A percentile compares a stretch with the other conserved stretches of the same genome.
Evolutionary conservation across 345 rosid genomes (phyloP).

Genomic region (Aquilaria sinensis): DNA sequence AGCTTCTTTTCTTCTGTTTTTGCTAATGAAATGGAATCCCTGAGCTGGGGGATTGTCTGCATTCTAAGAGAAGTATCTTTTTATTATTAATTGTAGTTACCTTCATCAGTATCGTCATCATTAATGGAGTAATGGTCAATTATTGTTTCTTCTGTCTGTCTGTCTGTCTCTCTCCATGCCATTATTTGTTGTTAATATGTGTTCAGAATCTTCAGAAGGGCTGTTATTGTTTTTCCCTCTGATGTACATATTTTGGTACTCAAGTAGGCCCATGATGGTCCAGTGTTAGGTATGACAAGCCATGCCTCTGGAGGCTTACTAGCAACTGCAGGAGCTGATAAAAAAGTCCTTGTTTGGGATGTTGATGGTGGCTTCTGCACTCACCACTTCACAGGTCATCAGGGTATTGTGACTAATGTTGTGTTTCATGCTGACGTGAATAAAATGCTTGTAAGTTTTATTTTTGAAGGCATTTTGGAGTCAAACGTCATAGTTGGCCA

Average conservation of each 20-base stretch:
- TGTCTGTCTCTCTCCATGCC: too few species aligned
- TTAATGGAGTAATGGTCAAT: too few species aligned
- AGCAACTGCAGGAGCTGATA: conserved; percentile 96
- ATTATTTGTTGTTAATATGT: background rate
- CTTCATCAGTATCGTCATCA: too few species aligned
- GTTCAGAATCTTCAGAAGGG: background rate
- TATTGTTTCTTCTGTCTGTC: too few species aligned
- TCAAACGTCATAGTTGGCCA: background rate
- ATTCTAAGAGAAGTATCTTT: too few species aligned
- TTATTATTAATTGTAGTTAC: too few species aligned
- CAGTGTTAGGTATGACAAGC: conserved; percentile 85
- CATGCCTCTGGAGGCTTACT: conserved; percentile 93
- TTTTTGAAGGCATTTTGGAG: background rate
- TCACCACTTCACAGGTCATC: conserved; percentile 90
- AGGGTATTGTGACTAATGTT: conserved; percentile 69
- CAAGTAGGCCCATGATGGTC: conserved; percentile 87
- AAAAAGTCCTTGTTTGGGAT: conserved; percentile 98
- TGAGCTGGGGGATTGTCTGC: too few species aligned
- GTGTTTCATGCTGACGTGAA: conserved; percentile 72
- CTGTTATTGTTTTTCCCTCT: background rate
- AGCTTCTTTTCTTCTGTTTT: too few species aligned
- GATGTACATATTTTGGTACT: conserved; percentile 10
- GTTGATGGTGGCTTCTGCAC: conserved; percentile 98
- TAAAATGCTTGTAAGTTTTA: conserved; percentile 59
- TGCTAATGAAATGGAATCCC: too few species aligned